These are phyloP conservation scores for Suhomyces bokatorum DNA, from an alignment of 1,139 yeast genomes.

Conservation along the genomic window DNA sequence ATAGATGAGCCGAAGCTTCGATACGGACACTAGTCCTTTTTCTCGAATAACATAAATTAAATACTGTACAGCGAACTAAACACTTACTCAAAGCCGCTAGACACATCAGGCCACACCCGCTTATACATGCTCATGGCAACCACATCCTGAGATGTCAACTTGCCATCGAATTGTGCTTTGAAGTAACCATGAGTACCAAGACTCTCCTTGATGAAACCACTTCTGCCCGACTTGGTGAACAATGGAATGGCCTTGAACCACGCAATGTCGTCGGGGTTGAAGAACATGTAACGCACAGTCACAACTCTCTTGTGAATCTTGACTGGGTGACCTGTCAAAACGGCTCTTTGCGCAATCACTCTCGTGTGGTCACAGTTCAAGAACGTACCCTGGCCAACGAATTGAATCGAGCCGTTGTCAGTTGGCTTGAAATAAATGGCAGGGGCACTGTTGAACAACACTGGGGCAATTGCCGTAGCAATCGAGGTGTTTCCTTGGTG, in stretches of 20 bases:
- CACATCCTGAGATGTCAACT: constrained; percentile 86
- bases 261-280: constrained; percentile 83
- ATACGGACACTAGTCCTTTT: too few species aligned
- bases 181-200: constrained; percentile 98
- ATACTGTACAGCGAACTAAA: constrained; percentile 8
- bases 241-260: constrained; percentile 92
- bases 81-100: constrained; percentile 26
- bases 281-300: constrained; percentile 96
- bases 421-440: constrained; percentile 64
- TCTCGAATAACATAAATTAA: background rate
- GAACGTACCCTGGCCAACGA: constrained; percentile 89
- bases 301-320: constrained; percentile 92
- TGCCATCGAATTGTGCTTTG: constrained; percentile 94
- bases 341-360: constrained; percentile 81
- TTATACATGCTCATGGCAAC: constrained; percentile 93
- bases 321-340: constrained; percentile 91
- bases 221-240: constrained; percentile 87
- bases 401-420: constrained; percentile 54
- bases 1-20: too few species aligned
- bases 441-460: constrained; percentile 78
- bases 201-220: constrained; percentile 91
- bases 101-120: constrained; percentile 81
- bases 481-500: constrained; percentile 72
- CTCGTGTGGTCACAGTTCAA: constrained; percentile 84
- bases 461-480: constrained; percentile 92